Base-by-base conservation (phyloP, 768 basidiomycete species). In the Kwoniella sp. region DNA sequence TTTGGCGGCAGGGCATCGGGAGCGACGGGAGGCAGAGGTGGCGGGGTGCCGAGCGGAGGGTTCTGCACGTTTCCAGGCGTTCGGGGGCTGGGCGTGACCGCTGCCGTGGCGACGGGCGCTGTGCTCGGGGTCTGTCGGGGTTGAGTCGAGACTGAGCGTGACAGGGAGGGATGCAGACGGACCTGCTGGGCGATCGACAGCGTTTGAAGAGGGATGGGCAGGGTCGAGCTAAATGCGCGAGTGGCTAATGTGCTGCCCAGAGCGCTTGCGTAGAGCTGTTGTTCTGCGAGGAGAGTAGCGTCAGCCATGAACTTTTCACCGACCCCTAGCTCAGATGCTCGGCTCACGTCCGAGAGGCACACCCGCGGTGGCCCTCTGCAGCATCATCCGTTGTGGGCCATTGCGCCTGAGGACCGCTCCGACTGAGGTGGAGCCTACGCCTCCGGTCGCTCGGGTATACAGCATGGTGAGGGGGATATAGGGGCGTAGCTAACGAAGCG, bases 41-140 rank as follows among this genome's bases (percentile, higher is more conserved):
- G 64, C 1, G 61, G 56, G 25, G 56, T 44, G 3, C 65, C 62
- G 10, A 57, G 53, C 11, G 65, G 62, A 12, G 59, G 60, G 14
- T 57, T 60, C 20, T 50, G 36, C 22, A 48, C 39, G 27, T 48
- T 22, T 14, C 44, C 26, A 31, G 53, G 38, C 20, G 48, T 37
- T 19, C 58, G 53, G 25, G 57, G 54, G 26, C 48, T 46, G 1
- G 56, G 25, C 5, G 57, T 28, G 20, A 38, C 17, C n/a, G n/a
- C n/a, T n/a, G n/a, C n/a, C n/a, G n/a, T n/a, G n/a, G n/a, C n/a
- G n/a, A n/a, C n/a, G 27, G 29, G 19, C 22, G 56, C 32, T 14
- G 46, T 19, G 22, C 43, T 37, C 36, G 62, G 29, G 22, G 47
- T 23, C 32, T 53, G 53, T n/a, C n/a, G n/a, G 23, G 53, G 28